These are phyloP conservation scores for Hypoxylon fuscum DNA, from an alignment of 495 filamentous ascomycete genomes.

Conservation along the genomic window DNA sequence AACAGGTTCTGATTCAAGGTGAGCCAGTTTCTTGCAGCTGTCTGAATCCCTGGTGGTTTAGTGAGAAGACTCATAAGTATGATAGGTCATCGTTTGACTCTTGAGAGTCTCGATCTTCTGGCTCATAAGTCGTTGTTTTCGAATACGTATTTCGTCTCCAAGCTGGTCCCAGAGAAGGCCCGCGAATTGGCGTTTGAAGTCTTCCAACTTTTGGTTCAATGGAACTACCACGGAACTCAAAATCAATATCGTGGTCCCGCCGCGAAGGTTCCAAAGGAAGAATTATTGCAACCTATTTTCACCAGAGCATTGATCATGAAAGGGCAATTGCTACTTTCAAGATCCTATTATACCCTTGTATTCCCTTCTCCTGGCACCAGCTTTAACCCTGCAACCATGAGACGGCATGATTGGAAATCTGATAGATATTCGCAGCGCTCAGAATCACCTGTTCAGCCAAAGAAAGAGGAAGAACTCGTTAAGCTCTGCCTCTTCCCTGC, in stretches of 20 bases:
- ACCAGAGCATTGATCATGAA: not conserved
- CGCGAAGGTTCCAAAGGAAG: not conserved
- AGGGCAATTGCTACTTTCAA: not conserved
- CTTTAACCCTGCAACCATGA: not conserved
- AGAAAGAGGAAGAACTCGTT: not conserved
- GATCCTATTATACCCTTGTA: not conserved
- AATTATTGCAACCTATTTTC: not conserved
- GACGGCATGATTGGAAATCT: not conserved
- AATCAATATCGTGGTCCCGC: not conserved
- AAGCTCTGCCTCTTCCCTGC: not conserved
- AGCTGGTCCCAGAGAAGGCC: not conserved
- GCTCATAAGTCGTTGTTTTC: slow-evolving; percentile 1
- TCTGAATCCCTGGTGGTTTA: not conserved
- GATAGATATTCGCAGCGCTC: not conserved
- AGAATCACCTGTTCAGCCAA: not conserved
- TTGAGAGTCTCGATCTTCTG: not conserved
- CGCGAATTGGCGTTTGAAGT: not conserved
- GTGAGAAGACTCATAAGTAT: not conserved
- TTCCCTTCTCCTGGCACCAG: not conserved
- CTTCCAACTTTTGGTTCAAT: not conserved
- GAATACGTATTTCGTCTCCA: not conserved
- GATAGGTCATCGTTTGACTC: not conserved
- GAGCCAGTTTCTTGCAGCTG: not conserved
- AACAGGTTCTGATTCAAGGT: not conserved
- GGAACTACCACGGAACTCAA: not conserved